These are phyloP conservation scores for Heimioporus sp. DNA, from an alignment of 768 basidiomycete genomes.

Conservation along the genomic window DNA sequence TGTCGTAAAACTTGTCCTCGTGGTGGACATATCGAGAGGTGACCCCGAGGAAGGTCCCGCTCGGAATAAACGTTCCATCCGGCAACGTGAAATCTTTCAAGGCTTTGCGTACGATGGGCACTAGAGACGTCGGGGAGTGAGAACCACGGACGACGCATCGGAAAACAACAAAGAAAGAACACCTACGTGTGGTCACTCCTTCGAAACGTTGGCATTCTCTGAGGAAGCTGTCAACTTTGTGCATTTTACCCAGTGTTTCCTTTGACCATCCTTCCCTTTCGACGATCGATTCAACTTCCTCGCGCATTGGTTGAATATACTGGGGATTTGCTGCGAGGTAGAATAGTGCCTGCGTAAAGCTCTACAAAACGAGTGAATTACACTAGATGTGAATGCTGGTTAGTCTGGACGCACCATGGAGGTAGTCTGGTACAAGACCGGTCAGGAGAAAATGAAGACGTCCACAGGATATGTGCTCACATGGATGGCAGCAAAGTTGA, in stretches of 20 bases:
- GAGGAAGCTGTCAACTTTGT: slow-evolving; percentile 19
- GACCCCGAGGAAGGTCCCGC: slow-evolving; percentile 26
- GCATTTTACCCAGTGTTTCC: slow-evolving; percentile 14
- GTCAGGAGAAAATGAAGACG: background rate
- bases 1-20: slow-evolving; percentile 27
- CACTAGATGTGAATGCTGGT: background rate
- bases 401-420: slow-evolving; percentile 3
- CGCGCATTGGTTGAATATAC: slow-evolving; percentile 13
- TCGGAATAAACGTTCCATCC: slow-evolving; percentile 37
- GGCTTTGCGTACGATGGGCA: slow-evolving; percentile 8
- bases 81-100: slow-evolving; percentile 28
- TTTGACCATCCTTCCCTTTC: slow-evolving; percentile 20
- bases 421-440: slow-evolving; percentile 3
- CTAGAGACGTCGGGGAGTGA: background rate
- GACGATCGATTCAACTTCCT: slow-evolving; percentile 13
- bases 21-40: slow-evolving; percentile 24
- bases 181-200: slow-evolving; percentile 26
- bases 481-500: slow-evolving; percentile 21
- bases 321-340: slow-evolving; percentile 12
- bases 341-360: slow-evolving; percentile 9
- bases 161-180: background rate
- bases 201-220: slow-evolving; percentile 26
- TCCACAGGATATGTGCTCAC: slow-evolving; percentile 8
- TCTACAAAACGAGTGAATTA: background rate
- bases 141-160: background rate